Base-by-base conservation (phyloP, 2,329 filamentous ascomycete species). In the Claviceps sp. region DNA sequence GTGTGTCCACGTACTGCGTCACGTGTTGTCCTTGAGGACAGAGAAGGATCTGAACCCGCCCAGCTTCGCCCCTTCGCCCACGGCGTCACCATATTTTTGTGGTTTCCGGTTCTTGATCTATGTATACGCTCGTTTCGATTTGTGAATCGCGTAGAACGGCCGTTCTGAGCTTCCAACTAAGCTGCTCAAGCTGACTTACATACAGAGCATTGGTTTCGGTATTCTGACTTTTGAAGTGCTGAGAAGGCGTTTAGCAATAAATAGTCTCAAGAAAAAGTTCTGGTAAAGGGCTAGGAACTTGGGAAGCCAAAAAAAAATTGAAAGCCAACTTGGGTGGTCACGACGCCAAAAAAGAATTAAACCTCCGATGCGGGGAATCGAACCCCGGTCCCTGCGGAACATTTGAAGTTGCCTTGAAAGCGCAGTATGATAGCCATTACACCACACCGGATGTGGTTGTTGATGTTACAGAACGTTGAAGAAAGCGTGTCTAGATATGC, bases 341-440 rank as follows among this genome's bases (percentile, higher is more conserved):
- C 24, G 1, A 14, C 16, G 16, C 7, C 16, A 44, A 47, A 47
- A 36, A 36, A 1, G 2, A 13, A 36, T 14, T 1, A 1, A 7
- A 36, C 5, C 53, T 54, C 53, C 53, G 53, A 54, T 54, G 53
- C 53, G 53, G 53, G 53, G 53, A 54, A 50, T 54, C 53, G 53
- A 54, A 54, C 53, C 53, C 53, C 53, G 50, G 45, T 54, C 53
- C 53, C 53, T 54, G 53, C 53, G 53, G 53, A 14, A 42, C 47
- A 46, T 34, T 11, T 24, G 24, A 38, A 4, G 1, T 13, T 0
- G 2, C 30, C 26, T 14, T 54, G 53, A 54, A 54, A 52, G 53
- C 53, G 53, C 53, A 54, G 53, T 54, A 54, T 54, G 53, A 54
- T 54, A 54, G 50, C 53, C 53, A 49, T 38, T 54, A 54, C 53